phyloP scores from a whole-genome alignment of 768 basidiomycete genomes.

The Lactifluus rugatus region DNA sequence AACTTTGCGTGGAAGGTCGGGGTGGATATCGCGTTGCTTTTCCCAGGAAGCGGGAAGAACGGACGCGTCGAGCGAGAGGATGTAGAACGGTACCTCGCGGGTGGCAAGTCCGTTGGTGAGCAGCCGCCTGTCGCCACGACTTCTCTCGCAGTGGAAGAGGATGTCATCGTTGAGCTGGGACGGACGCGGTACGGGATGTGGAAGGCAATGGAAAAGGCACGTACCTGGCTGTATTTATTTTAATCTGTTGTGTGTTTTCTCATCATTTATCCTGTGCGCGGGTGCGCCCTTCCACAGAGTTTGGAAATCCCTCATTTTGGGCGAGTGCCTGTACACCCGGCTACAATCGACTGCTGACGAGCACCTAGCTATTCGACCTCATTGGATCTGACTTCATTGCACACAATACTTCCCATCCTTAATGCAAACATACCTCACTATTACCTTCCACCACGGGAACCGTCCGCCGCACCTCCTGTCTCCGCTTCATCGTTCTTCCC shows the following conservation, averaged over 20 bases:
- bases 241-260: background rate
- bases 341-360: background rate
- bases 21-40: conserved; percentile 48
- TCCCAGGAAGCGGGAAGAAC: conserved; percentile 61
- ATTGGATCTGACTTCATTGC: conserved; percentile 63
- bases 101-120: conserved; percentile 19
- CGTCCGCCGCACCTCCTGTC: conserved; percentile 27
- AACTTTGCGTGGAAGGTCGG: conserved; percentile 60
- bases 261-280: background rate
- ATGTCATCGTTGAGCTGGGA: conserved; percentile 60
- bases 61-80: conserved; percentile 71
- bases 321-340: conserved; percentile 27
- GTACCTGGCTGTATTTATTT: conserved; percentile 1
- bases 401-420: conserved; percentile 50
- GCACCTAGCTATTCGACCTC: conserved; percentile 55
- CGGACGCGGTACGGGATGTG: conserved; percentile 79
- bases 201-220: conserved; percentile 80
- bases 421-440: conserved; percentile 62
- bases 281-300: conserved; percentile 40
- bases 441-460: conserved; percentile 35
- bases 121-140: conserved; percentile 2
- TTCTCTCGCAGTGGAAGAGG: conserved; percentile 25
- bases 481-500: conserved; percentile 35
- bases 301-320: conserved; percentile 83
- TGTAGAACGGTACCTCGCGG: conserved; percentile 50